Evolutionary conservation across 257 asterid genomes (phyloP).

Genomic region (Solanum paucissectum): DNA sequence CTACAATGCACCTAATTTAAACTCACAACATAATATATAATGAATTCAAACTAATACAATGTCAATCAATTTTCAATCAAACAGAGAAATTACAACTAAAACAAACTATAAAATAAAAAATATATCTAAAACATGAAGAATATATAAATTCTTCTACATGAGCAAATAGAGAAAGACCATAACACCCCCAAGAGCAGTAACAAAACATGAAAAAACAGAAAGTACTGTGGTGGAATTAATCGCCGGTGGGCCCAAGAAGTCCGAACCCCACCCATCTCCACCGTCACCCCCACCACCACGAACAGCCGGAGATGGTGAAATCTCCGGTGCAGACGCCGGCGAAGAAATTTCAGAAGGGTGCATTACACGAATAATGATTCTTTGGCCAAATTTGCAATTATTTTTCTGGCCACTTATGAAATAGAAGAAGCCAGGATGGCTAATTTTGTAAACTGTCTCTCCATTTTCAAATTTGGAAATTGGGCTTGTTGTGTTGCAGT

Average conservation of each 20-base stretch:
- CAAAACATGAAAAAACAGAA: conserved; percentile 15
- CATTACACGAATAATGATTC: conserved; percentile 53
- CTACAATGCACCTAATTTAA: background rate
- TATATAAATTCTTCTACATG: conserved; percentile 7
- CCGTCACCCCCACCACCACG: conserved; percentile 1
- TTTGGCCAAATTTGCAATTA: conserved; percentile 55
- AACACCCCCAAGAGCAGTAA: conserved; percentile 17
- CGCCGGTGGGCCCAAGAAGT: conserved; percentile 11
- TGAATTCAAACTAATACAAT: background rate
- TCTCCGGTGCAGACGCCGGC: conserved; percentile 26
- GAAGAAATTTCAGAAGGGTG: conserved; percentile 32
- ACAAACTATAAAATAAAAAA: background rate
- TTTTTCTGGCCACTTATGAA: conserved; percentile 63
- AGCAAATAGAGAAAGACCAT: conserved; percentile 14
- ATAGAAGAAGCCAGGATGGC: conserved; percentile 42
- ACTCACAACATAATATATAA: background rate
- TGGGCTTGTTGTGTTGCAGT: conserved; percentile 46
- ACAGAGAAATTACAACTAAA: background rate
- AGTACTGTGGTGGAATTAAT: conserved; percentile 13
- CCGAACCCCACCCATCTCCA: conserved; percentile 3
- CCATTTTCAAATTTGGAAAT: conserved; percentile 42
- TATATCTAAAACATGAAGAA: background rate
- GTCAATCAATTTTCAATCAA: background rate
- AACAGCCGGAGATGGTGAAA: background rate
- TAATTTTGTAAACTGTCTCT: conserved; percentile 31